Conservation (phyloP, 352 stramenopile genomes). For the Saprolegnia diclina region DNA sequence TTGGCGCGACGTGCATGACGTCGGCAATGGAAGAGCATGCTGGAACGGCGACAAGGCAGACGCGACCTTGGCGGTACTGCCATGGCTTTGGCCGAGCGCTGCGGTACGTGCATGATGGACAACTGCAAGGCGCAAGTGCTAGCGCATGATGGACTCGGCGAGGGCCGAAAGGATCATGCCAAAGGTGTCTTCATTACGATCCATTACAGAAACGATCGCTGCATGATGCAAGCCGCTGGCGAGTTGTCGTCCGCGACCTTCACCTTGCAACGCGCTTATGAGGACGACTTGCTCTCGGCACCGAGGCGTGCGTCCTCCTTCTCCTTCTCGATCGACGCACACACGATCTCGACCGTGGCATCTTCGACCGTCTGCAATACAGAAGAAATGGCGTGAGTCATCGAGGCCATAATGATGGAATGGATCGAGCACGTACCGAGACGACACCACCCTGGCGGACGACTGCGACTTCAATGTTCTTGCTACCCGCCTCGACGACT, state of each 20-base stretch:
- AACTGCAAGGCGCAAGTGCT: neutral
- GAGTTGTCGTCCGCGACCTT: neutral
- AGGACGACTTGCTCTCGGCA: slow-evolving; percentile 70
- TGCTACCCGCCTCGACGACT: slow-evolving; percentile 97
- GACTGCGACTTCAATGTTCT: slow-evolving; percentile 99
- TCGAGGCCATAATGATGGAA: neutral
- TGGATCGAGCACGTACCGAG: slow-evolving; percentile 38
- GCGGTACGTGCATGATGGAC: too few relatives aligned
- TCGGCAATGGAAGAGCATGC: too few relatives aligned
- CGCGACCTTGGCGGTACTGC: too few relatives aligned
- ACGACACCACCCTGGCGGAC: slow-evolving; percentile 72
- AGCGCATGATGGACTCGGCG: neutral
- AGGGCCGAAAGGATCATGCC: neutral
- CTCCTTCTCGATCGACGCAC: slow-evolving; percentile 73
- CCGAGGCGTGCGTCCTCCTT: slow-evolving; percentile 72
- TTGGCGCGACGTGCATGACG: too few relatives aligned
- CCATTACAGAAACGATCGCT: neutral
- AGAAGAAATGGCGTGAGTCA: neutral
- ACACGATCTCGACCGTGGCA: slow-evolving; percentile 74
- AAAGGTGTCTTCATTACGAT: neutral
- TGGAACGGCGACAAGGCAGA: too few relatives aligned
- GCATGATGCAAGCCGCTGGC: neutral
- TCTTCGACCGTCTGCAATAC: slow-evolving; percentile 52
- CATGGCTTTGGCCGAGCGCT: too few relatives aligned
- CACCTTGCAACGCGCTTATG: slow-evolving; percentile 30